A percentile compares a stretch with the other conserved stretches of the same genome.
These are phyloP conservation scores for Lactarius hatsudake DNA, from an alignment of 768 basidiomycete species.

Conservation along the genomic window DNA sequence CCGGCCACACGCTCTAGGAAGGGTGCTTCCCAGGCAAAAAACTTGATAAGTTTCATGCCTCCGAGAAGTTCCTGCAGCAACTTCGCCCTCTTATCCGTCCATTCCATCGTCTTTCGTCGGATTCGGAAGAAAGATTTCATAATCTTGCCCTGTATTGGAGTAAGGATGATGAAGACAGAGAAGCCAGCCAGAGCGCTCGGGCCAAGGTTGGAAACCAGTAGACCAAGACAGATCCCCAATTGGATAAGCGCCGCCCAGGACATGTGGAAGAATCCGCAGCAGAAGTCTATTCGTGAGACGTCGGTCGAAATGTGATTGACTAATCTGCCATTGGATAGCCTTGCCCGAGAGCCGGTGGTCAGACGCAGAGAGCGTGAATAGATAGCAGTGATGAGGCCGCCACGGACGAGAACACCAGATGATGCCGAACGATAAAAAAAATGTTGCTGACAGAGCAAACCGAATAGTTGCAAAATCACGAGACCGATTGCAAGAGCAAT, in stretches of 20 bases:
- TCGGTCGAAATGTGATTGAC: slow-evolving; percentile 94
- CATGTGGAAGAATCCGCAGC: slow-evolving; percentile 77
- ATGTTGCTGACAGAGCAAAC: slow-evolving; percentile 70
- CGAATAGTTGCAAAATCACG: slow-evolving; percentile 61
- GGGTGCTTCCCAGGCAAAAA: slow-evolving; percentile 84
- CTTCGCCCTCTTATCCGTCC: slow-evolving; percentile 90
- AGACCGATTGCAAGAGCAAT: slow-evolving; percentile 76
- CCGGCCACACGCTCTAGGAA: slow-evolving; percentile 71
- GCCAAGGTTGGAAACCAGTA: slow-evolving; percentile 73
- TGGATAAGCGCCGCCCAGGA: slow-evolving; percentile 76
- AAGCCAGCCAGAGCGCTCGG: slow-evolving; percentile 54
- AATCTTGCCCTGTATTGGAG: slow-evolving; percentile 66
- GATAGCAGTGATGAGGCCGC: slow-evolving; percentile 84
- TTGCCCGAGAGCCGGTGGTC: slow-evolving; percentile 74
- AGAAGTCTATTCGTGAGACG: slow-evolving; percentile 89
- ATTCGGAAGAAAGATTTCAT: slow-evolving; percentile 72
- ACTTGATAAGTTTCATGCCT: slow-evolving; percentile 91
- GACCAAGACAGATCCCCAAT: slow-evolving; percentile 68
- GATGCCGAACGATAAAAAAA: slow-evolving; percentile 78
- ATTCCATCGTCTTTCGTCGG: slow-evolving; percentile 73
- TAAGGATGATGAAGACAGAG: slow-evolving; percentile 62
- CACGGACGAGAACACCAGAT: slow-evolving; percentile 77
- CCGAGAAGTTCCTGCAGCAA: slow-evolving; percentile 85
- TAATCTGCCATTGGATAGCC: slow-evolving; percentile 82
- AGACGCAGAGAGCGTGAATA: slow-evolving; percentile 76